These are phyloP conservation scores for Pezicula neosporulosa DNA, from an alignment of 2,329 filamentous ascomycete genomes.

Conservation along the genomic window DNA sequence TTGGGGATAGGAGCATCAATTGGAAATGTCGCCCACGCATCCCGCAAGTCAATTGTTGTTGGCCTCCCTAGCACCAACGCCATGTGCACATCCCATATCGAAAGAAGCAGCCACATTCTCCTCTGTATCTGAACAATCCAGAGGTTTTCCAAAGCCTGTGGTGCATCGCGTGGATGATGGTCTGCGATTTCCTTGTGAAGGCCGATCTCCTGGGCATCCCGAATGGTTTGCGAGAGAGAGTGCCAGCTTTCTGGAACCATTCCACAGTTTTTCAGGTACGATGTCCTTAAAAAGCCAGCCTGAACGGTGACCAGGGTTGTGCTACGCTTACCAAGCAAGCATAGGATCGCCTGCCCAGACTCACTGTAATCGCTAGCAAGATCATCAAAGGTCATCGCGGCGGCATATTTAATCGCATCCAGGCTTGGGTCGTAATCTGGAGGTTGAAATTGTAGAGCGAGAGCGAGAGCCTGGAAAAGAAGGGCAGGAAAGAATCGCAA, in stretches of 20 bases:
- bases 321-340: conserved; percentile 52
- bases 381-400: conserved; percentile 57
- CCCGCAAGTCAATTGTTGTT: conserved; percentile 48
- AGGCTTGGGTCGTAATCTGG: conserved; percentile 45
- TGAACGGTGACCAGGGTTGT: conserved; percentile 54
- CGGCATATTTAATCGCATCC: conserved; percentile 54
- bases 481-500: conserved; percentile 56
- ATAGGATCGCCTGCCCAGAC: conserved; percentile 48
- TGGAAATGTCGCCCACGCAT: conserved; percentile 44
- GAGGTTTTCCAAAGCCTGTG: conserved; percentile 48
- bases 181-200: conserved; percentile 51
- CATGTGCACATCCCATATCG: conserved; percentile 37
- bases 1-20: conserved; percentile 49
- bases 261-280: conserved; percentile 56
- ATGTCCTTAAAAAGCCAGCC: conserved; percentile 52
- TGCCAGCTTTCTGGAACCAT: conserved; percentile 51
- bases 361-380: conserved; percentile 59
- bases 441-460: conserved; percentile 49
- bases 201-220: conserved; percentile 61
- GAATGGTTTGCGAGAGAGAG: conserved; percentile 48
- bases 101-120: conserved; percentile 52
- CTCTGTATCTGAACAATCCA: conserved; percentile 56
- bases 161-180: conserved; percentile 37
- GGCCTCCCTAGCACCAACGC: conserved; percentile 30
- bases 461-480: conserved; percentile 55